Evolutionary conservation across 2,329 filamentous ascomycete species (phyloP).

Genomic region (Pseudomassariella vexata): DNA sequence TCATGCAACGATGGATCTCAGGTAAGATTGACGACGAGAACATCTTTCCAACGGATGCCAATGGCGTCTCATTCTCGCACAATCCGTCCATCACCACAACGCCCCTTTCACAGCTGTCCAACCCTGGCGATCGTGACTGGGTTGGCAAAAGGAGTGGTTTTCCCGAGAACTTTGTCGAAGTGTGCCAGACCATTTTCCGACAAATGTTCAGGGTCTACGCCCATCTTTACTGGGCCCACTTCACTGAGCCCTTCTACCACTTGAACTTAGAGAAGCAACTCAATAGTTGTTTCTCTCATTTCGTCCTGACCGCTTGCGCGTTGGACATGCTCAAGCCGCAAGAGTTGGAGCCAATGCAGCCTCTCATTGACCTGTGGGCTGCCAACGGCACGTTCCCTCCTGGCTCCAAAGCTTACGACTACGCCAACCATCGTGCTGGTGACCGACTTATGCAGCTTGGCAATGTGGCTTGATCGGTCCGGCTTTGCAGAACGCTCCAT

Average conservation of each 20-base stretch:
- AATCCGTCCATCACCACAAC: conserved; percentile 54
- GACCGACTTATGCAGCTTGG: conserved; percentile 50
- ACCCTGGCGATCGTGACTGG: conserved; percentile 63
- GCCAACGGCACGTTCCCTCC: conserved; percentile 81
- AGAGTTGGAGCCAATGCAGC: conserved; percentile 94
- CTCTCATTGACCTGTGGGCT: conserved; percentile 85
- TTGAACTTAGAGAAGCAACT: conserved; percentile 75
- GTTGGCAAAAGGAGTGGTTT: conserved; percentile 91
- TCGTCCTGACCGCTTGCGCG: conserved; percentile 72
- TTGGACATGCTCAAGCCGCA: conserved; percentile 80
- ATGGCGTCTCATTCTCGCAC: conserved; percentile 60
- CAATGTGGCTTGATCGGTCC: conserved; percentile 12
- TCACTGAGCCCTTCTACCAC: conserved; percentile 76
- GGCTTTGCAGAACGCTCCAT: too few species aligned
- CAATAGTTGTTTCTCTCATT: conserved; percentile 85
- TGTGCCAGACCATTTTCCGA: conserved; percentile 90
- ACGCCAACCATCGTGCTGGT: conserved; percentile 56
- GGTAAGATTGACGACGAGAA: conserved; percentile 87
- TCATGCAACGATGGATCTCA: conserved; percentile 95
- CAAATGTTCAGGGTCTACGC: conserved; percentile 99
- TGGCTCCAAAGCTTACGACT: conserved; percentile 63
- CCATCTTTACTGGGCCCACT: conserved; percentile 97
- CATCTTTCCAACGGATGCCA: conserved; percentile 85
- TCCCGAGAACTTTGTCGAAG: conserved; percentile 79
- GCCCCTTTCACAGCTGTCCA: conserved; percentile 58